Evolutionary conservation across 2,329 filamentous ascomycete genomes (phyloP).

Genomic region (Dactylonectria macrodidyma): DNA sequence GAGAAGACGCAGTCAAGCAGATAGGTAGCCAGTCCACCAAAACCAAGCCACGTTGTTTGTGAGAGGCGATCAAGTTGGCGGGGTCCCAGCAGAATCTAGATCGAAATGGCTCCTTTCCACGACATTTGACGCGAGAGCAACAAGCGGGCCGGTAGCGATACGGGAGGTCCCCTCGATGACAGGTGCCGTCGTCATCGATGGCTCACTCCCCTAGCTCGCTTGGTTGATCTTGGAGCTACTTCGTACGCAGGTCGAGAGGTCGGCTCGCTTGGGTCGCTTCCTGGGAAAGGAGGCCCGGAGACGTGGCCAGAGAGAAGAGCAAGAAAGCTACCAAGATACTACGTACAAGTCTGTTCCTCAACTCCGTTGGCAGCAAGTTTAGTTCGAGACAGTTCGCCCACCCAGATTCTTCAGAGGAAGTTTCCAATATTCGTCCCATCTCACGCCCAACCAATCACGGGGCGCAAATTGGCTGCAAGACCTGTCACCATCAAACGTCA

Average conservation of each 20-base stretch:
- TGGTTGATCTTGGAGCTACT: neutral
- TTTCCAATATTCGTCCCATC: slow-evolving; percentile 25
- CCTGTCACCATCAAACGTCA: slow-evolving; percentile 1
- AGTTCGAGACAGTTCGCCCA: slow-evolving; percentile 20
- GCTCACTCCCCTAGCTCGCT: slow-evolving; percentile 9
- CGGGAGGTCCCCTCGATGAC: neutral
- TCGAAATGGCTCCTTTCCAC: slow-evolving; percentile 34
- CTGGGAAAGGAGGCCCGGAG: neutral
- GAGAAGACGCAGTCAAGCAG: neutral
- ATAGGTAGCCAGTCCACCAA: neutral
- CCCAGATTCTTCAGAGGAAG: slow-evolving; percentile 15
- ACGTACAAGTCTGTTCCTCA: neutral
- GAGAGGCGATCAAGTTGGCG: slow-evolving; percentile 4
- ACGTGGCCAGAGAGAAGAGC: neutral
- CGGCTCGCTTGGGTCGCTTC: too few relatives aligned
- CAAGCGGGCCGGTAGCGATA: neutral
- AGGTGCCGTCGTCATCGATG: slow-evolving; percentile 21
- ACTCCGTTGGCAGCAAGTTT: slow-evolving; percentile 11
- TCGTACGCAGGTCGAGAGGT: too few relatives aligned
- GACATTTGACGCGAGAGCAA: slow-evolving; percentile 1
- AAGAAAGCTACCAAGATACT: neutral
- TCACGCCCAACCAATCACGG: slow-evolving; percentile 20
- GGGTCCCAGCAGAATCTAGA: slow-evolving; percentile 32
- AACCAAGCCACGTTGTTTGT: slow-evolving; percentile 29
- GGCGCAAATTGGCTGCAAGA: neutral